Evolutionary conservation across 495 filamentous ascomycete genomes (phyloP).

Genomic region (Tuber aestivum): DNA sequence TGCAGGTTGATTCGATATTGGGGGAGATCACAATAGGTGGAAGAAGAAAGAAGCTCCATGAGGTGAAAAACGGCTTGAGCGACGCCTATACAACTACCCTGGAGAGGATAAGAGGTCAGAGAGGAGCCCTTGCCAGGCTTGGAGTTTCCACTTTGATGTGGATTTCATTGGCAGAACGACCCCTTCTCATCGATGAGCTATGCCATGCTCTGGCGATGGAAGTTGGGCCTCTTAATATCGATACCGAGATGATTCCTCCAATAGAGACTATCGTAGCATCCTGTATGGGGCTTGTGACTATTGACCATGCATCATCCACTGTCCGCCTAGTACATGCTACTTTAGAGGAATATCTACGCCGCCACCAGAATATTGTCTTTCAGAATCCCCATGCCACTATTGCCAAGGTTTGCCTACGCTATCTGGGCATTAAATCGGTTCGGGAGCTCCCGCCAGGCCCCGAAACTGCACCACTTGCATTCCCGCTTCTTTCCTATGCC

Average conservation of each 20-base stretch:
- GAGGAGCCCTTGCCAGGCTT: neutral
- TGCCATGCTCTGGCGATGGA: neutral
- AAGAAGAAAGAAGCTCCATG: neutral
- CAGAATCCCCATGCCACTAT: neutral
- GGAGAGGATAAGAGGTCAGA: neutral
- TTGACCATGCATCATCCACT: neutral
- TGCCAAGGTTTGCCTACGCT: neutral
- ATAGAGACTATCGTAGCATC: neutral
- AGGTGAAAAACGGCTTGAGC: neutral
- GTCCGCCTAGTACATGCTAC: neutral
- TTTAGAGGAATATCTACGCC: neutral
- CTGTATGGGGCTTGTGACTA: neutral
- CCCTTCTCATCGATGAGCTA: neutral
- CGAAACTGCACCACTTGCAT: neutral
- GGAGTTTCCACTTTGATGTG: neutral
- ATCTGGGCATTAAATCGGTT: neutral
- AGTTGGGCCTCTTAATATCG: neutral
- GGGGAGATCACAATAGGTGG: neutral
- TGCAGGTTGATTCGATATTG: neutral
- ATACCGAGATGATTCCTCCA: neutral
- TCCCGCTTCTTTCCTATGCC: neutral
- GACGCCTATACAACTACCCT: neutral
- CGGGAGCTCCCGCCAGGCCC: neutral
- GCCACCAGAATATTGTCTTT: neutral
- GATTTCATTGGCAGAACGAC: neutral